Base-by-base conservation (phyloP, 2,329 filamentous ascomycete species). In the Cladosporium sp. region DNA sequence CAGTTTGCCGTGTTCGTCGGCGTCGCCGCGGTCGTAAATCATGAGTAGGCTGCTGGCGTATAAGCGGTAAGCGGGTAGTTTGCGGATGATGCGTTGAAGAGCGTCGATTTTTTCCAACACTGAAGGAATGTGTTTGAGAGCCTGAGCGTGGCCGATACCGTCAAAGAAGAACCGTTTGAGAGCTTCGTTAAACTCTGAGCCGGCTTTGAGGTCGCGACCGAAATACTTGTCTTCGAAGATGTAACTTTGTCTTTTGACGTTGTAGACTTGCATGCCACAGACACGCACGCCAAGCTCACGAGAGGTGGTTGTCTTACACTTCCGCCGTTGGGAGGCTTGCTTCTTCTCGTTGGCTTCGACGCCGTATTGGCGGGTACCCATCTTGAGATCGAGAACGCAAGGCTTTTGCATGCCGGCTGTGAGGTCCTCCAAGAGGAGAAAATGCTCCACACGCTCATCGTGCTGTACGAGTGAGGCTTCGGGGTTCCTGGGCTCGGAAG, bases 211-310 rank as follows among this genome's bases (percentile, higher is more conserved):
- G 59, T 88, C 83, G 48, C 93, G 85, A 1, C 93, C 93, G 65
- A 89, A 95, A 68, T 98, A 98, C 69, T 98, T 98, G 77, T 98
- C 93, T 65, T 95, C 87, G 64, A 97, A 98, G n/a, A 91, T 77
- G 64, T 95, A 96, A 40, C 81, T 83, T 62, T 94, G 83, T 30
- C 83, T 85, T 57, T 84, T 83, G 18, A 83, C 84, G 63, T 97
- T 92, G 89, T 92, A 98, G 1, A 95, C 89, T 67, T 98, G 93
- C 72, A 98, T 84, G 4, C 93, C 93, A 64, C 93, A 98, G 4
- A 98, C 84, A 16, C 93, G 83, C 2, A 98, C 93, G 3, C 93
- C 93, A 0, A 98, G 79, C 66, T 94, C 84, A 53, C 85, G 83
- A 7, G 93, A 97, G 0, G 93, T 98, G 0, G 93, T 98, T 55